phyloP scores from a whole-genome alignment of 208 protist species.

The Wallacemonas rigidus region DNA sequence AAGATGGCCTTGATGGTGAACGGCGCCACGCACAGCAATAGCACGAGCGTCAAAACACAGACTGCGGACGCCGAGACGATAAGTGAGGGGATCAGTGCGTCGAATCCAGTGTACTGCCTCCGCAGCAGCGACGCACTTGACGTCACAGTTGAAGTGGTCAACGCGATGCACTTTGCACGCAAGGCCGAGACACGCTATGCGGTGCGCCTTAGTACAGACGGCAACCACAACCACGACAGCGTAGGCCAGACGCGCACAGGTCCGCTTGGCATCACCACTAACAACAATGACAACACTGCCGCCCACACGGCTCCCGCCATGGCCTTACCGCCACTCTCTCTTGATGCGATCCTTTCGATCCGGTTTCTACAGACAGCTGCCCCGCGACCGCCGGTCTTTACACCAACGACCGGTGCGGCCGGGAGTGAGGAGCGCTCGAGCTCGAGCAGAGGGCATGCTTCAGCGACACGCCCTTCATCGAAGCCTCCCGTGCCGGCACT shows the following conservation, averaged over 20 bases:
- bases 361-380: conserved; percentile 3
- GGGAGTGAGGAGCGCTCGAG: not conserved
- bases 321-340: conserved; percentile 2
- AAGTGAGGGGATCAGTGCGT: not conserved
- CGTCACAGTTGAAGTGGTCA: conserved; percentile 38
- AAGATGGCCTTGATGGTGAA: not conserved
- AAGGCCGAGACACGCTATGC: conserved; percentile 12
- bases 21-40: not conserved
- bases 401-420: not conserved
- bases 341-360: conserved; percentile 15
- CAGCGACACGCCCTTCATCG: not conserved
- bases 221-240: not conserved
- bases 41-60: not conserved
- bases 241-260: not conserved
- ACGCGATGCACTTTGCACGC: not conserved
- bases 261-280: not conserved
- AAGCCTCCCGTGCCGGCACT: conserved; percentile 3
- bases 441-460: not conserved
- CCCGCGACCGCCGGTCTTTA: not conserved
- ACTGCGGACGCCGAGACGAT: not conserved
- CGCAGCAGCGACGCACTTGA: conserved; percentile 67
- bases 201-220: not conserved
- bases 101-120: conserved; percentile 41
- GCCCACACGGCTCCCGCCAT: not conserved
- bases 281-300: not conserved